Conservation (phyloP, 2,329 filamentous ascomycete species). For the Phaeosphaeria sp. region DNA sequence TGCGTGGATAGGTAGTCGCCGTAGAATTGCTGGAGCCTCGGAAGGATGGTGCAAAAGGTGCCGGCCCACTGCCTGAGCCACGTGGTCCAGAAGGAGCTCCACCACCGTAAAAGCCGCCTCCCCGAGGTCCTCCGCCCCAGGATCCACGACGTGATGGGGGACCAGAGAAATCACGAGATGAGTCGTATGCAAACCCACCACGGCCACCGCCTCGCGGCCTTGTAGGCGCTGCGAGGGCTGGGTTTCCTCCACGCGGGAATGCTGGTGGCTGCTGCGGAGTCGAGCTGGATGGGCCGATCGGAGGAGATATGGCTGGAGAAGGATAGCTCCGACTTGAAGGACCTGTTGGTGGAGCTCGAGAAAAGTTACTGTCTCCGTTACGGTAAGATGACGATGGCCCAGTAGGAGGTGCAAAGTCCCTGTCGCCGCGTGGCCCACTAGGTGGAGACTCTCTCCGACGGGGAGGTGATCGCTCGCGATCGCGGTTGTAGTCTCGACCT, state of each 20-base stretch:
- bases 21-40: constrained; percentile 52
- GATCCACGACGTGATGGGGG: constrained; percentile 44
- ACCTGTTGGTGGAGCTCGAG: constrained; percentile 48
- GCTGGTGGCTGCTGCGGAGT: constrained; percentile 43
- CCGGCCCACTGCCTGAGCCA: constrained; percentile 32
- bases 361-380: constrained; percentile 44
- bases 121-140: constrained; percentile 41
- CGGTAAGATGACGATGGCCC: constrained; percentile 46
- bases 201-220: constrained; percentile 49
- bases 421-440: constrained; percentile 42
- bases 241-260: constrained; percentile 43
- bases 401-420: constrained; percentile 47
- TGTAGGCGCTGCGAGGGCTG: constrained; percentile 49
- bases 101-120: constrained; percentile 34
- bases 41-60: constrained; percentile 45
- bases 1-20: constrained; percentile 55
- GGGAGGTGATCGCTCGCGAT: constrained; percentile 44
- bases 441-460: constrained; percentile 48
- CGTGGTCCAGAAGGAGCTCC: constrained; percentile 45
- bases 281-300: constrained; percentile 44
- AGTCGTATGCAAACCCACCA: constrained; percentile 49
- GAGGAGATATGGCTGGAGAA: constrained; percentile 48
- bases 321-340: constrained; percentile 45
- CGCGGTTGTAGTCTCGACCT: constrained; percentile 33
- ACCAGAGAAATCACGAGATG: constrained; percentile 43